Evolutionary conservation across 176 grass and related monocot genomes (phyloP).

Genomic region (Hsuehochloa calcarea): DNA sequence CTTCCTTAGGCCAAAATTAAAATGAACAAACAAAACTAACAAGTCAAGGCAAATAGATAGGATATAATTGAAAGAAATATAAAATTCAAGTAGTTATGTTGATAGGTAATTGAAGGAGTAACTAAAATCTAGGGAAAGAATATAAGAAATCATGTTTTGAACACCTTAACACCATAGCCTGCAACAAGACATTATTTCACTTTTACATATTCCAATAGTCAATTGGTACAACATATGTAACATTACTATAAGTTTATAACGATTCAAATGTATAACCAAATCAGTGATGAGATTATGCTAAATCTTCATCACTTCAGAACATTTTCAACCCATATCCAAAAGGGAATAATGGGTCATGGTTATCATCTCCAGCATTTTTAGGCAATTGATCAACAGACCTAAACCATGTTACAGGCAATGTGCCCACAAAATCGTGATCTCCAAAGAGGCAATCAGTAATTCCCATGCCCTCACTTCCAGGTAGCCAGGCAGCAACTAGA

Average conservation of each 20-base stretch:
- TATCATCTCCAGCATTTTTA: conserved; percentile 46
- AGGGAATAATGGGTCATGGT: conserved; percentile 78
- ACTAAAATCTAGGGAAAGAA: neutral
- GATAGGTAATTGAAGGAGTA: neutral
- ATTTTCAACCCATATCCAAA: conserved; percentile 75
- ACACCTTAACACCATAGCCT: neutral
- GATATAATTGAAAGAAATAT: neutral
- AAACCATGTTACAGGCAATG: conserved; percentile 78
- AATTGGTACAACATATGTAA: conserved; percentile 6
- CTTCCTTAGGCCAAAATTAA: neutral
- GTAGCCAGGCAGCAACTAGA: conserved; percentile 79
- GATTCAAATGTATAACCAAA: conserved; percentile 23
- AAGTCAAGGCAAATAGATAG: neutral
- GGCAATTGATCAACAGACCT: conserved; percentile 69
- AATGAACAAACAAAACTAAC: neutral
- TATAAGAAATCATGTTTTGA: conserved; percentile 1
- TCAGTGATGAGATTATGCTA: neutral
- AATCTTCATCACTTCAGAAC: conserved; percentile 3
- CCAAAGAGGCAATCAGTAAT: conserved; percentile 81
- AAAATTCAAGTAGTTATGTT: neutral
- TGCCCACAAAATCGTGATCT: conserved; percentile 70
- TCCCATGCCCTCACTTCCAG: conserved; percentile 70
- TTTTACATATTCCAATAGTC: conserved; percentile 8
- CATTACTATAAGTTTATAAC: neutral
- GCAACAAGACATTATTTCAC: neutral